Percentiles rank a stretch among this genome's conserved stretches.
Evolutionary conservation across 1,139 yeast genomes (phyloP).

Genomic region (Cylindricascospora bacillispora): DNA sequence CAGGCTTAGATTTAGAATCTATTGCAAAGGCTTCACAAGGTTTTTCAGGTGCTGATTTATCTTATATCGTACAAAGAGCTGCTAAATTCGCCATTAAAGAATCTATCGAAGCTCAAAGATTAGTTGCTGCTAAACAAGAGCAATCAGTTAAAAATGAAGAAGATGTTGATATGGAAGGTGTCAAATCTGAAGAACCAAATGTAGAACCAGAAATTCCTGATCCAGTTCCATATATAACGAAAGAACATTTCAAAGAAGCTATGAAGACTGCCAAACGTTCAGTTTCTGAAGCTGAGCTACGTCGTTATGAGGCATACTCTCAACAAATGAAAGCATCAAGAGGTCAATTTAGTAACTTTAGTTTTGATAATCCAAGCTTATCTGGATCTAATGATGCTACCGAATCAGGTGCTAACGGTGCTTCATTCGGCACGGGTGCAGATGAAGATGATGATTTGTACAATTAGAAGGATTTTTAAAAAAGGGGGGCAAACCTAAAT

Average conservation of each 20-base stretch:
- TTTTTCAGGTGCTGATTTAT: constrained; percentile 97
- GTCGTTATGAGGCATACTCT: constrained; percentile 98
- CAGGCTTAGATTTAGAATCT: constrained; percentile 78
- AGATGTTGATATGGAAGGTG: constrained; percentile 38
- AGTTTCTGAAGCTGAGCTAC: constrained; percentile 91
- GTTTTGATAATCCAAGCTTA: constrained; percentile 17
- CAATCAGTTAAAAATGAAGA: constrained; percentile 36
- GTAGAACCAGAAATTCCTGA: constrained; percentile 53
- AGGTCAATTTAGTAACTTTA: constrained; percentile 72
- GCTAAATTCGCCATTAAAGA: constrained; percentile 98
- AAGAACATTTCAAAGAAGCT: constrained; percentile 93
- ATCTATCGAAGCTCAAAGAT: constrained; percentile 75
- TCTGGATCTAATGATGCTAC: constrained; percentile 26
- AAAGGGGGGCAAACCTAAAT: too few relatives aligned
- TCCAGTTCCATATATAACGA: constrained; percentile 90
- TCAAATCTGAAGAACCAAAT: constrained; percentile 40
- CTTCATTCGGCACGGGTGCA: constrained; percentile 43
- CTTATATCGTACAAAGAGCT: constrained; percentile 93
- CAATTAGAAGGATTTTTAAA: constrained; percentile 34
- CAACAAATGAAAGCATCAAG: constrained; percentile 93
- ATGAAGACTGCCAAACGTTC: constrained; percentile 99
- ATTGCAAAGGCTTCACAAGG: constrained; percentile 92
- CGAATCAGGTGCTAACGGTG: constrained; percentile 14
- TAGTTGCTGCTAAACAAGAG: constrained; percentile 29
- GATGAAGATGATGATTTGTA: constrained; percentile 91